Percentiles rank a stretch among this genome's conserved stretches.
Conservation (phyloP, 2,329 filamentous ascomycete genomes). For the Sporothrix sp. region DNA sequence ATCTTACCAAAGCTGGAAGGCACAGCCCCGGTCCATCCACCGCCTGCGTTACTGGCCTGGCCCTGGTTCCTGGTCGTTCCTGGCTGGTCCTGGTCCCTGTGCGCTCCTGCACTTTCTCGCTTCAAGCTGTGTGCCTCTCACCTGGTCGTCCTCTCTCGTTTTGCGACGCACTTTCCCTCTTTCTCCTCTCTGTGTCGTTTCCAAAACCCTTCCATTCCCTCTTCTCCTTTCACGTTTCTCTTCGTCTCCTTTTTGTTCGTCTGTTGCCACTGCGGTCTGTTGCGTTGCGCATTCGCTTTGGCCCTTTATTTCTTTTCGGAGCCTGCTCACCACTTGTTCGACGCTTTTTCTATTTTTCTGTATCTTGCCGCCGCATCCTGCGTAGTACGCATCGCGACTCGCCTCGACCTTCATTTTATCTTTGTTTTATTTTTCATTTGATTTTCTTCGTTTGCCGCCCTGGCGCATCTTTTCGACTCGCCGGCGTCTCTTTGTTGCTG, state of each 20-base stretch:
- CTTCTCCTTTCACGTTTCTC: not conserved
- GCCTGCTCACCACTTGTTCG: not conserved
- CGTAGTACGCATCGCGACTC: not conserved
- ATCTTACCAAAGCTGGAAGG: not conserved
- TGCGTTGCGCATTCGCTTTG: conserved; percentile 3
- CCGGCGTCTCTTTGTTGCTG: not conserved
- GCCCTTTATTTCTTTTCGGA: not conserved
- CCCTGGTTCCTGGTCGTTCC: not conserved
- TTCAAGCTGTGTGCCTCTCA: not conserved
- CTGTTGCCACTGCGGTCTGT: not conserved
- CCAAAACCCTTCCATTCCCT: not conserved
- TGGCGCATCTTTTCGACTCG: not conserved
- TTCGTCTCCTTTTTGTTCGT: not conserved
- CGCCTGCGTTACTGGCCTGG: not conserved
- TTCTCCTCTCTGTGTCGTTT: not conserved
- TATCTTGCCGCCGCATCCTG: no score
- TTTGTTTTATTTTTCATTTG: not conserved
- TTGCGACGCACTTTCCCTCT: not conserved
- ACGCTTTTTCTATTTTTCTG: not conserved
- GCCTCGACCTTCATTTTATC: not conserved
- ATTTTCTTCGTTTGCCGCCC: no score
- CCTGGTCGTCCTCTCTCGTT: not conserved
- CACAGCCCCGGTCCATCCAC: not conserved
- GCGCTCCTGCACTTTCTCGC: not conserved
- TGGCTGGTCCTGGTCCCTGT: not conserved